A percentile compares a stretch with the other conserved stretches of the same genome.
Conservation (phyloP, 2,329 filamentous ascomycete genomes). For the Botrytis tulipae region DNA sequence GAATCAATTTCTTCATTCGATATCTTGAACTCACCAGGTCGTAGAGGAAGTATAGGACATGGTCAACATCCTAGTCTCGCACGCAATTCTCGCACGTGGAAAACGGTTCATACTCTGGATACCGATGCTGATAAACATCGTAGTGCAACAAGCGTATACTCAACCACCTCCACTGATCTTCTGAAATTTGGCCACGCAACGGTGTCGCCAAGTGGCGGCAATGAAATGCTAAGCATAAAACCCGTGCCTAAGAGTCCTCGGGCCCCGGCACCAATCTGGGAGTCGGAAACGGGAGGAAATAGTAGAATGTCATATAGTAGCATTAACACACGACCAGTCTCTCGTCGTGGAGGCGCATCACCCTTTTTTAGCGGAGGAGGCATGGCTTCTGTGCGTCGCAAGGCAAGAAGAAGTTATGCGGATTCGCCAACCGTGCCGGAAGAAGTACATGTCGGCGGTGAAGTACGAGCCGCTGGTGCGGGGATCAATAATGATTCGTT, state of each 20-base stretch:
- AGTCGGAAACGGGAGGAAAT: conserved; percentile 14
- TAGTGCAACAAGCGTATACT: conserved; percentile 25
- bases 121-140: conserved; percentile 20
- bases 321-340: conserved; percentile 28
- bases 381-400: conserved; percentile 22
- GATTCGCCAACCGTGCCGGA: conserved; percentile 35
- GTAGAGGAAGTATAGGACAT: conserved; percentile 32
- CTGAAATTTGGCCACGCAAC: conserved; percentile 20
- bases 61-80: conserved; percentile 25
- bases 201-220: conserved; percentile 28
- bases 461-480: conserved; percentile 18
- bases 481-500: conserved; percentile 24
- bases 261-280: conserved; percentile 9
- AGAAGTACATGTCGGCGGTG: conserved; percentile 25
- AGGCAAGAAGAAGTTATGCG: conserved; percentile 28
- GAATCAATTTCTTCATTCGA: conserved; percentile 27
- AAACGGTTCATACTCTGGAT: conserved; percentile 25
- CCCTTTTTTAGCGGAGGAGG: conserved; percentile 35
- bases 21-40: conserved; percentile 6
- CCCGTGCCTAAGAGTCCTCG: conserved; percentile 24
- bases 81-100: conserved; percentile 33
- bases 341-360: conserved; percentile 31
- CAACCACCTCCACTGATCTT: conserved; percentile 8
- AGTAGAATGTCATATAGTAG: conserved; percentile 20
- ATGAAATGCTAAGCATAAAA: conserved; percentile 21